phyloP scores from a whole-genome alignment of 139 green algal species.

The Chlamydomonas incerta region DNA sequence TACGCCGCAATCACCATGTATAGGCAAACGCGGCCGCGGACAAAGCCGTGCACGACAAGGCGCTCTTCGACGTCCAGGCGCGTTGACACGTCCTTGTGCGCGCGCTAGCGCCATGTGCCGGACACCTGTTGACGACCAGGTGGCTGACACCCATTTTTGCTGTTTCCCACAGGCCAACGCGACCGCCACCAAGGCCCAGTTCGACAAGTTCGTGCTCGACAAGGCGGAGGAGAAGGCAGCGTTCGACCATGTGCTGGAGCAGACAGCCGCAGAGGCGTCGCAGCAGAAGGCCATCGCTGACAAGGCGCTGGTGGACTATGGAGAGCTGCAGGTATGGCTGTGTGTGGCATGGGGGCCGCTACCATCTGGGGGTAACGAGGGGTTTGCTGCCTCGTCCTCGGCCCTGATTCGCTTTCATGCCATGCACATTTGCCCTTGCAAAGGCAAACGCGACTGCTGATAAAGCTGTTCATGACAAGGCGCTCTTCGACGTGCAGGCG shows the following conservation, averaged over 20 bases:
- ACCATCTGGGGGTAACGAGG: too few species aligned
- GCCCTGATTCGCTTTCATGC: too few species aligned
- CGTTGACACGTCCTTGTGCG: too few species aligned
- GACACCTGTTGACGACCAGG: too few species aligned
- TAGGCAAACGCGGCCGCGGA: background rate
- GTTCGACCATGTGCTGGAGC: constrained; percentile 13
- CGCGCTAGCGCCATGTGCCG: too few species aligned
- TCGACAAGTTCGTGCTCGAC: constrained; percentile 27
- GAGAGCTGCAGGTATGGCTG: constrained; percentile 16
- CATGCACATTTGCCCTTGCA: too few species aligned
- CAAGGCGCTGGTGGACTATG: constrained; percentile 21
- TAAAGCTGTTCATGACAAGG: background rate
- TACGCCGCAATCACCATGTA: too few species aligned
- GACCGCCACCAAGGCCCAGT: constrained; percentile 11
- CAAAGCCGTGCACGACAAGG: background rate
- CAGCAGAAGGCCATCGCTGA: constrained; percentile 22
- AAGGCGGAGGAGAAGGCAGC: constrained; percentile 39
- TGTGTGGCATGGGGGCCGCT: too few species aligned
- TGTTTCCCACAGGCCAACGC: too few species aligned
- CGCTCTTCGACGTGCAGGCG: background rate
- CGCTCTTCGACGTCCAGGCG: background rate
- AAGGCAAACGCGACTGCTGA: background rate
- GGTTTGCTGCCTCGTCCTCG: too few species aligned
- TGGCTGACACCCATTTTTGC: too few species aligned
- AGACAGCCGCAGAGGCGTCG: background rate